phyloP scores from a whole-genome alignment of 495 filamentous ascomycete species.

The Neurospora pannonica region DNA sequence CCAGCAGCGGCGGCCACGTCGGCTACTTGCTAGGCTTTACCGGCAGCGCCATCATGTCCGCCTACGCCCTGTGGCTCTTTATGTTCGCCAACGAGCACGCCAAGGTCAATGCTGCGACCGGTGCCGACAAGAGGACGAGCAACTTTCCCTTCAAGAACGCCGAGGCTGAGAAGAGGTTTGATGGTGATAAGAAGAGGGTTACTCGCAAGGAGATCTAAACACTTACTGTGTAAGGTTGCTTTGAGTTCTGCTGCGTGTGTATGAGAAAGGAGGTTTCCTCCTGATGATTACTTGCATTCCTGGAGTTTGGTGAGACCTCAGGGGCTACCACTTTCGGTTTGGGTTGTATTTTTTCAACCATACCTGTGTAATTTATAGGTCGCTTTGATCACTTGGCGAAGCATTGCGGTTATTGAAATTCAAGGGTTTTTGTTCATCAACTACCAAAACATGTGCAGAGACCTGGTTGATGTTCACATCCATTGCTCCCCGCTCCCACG shows the following conservation, averaged over 20 bases:
- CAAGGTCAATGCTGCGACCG: conserved; percentile 57
- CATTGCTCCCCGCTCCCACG: neutral
- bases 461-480: neutral
- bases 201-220: neutral
- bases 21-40: conserved; percentile 46
- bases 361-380: neutral
- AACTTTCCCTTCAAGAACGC: conserved; percentile 77
- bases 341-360: neutral
- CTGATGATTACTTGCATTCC: neutral
- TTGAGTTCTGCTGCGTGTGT: neutral
- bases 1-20: conserved; percentile 34
- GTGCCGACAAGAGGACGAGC: conserved; percentile 68
- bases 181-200: neutral
- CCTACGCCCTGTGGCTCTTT: conserved; percentile 62
- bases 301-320: neutral
- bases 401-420: neutral
- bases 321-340: neutral
- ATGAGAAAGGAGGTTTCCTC: neutral
- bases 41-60: conserved; percentile 43
- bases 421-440: neutral
- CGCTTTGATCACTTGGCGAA: neutral
- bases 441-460: neutral
- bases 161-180: conserved; percentile 14
- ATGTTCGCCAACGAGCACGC: conserved; percentile 60
- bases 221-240: neutral